Evolutionary conservation across 192 early-diverging fungal species (phyloP).

Genomic region (Radiomyces spectabilis): DNA sequence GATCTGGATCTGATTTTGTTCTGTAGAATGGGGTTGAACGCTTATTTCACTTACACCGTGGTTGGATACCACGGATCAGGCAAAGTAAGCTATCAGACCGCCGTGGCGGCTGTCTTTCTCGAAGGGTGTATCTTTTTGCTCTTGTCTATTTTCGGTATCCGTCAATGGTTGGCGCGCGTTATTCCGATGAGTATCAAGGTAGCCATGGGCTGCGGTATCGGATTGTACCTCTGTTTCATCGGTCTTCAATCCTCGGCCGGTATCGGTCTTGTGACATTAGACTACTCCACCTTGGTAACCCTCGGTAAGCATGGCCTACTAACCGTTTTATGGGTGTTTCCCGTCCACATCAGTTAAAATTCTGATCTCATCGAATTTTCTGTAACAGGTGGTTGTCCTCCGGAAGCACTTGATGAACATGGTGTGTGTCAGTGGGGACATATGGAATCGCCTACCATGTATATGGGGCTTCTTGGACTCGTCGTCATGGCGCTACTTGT

Average conservation of each 20-base stretch:
- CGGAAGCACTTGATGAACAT: slow-evolving; percentile 41
- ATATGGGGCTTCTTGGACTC: slow-evolving; percentile 48
- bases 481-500: slow-evolving; percentile 56
- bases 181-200: slow-evolving; percentile 67
- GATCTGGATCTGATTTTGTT: neutral
- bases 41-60: slow-evolving; percentile 79
- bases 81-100: slow-evolving; percentile 54
- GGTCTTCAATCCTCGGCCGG: slow-evolving; percentile 74
- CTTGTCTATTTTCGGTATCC: slow-evolving; percentile 67
- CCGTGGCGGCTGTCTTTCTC: slow-evolving; percentile 69
- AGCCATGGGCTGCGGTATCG: slow-evolving; percentile 72
- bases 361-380: neutral
- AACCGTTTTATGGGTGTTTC: no score
- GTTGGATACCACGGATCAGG: slow-evolving; percentile 69
- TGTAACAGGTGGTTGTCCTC: slow-evolving; percentile 43
- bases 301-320: slow-evolving; percentile 49
- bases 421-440: slow-evolving; percentile 50
- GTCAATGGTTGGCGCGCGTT: slow-evolving; percentile 64
- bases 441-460: slow-evolving; percentile 51
- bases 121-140: slow-evolving; percentile 75
- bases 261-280: slow-evolving; percentile 62
- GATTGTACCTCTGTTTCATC: slow-evolving; percentile 73
- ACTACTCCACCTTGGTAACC: slow-evolving; percentile 58
- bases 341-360: neutral
- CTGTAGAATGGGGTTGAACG: slow-evolving; percentile 66